These are phyloP conservation scores for Beauveria sp. DNA, from an alignment of 2,329 filamentous ascomycete species.

Conservation along the genomic window DNA sequence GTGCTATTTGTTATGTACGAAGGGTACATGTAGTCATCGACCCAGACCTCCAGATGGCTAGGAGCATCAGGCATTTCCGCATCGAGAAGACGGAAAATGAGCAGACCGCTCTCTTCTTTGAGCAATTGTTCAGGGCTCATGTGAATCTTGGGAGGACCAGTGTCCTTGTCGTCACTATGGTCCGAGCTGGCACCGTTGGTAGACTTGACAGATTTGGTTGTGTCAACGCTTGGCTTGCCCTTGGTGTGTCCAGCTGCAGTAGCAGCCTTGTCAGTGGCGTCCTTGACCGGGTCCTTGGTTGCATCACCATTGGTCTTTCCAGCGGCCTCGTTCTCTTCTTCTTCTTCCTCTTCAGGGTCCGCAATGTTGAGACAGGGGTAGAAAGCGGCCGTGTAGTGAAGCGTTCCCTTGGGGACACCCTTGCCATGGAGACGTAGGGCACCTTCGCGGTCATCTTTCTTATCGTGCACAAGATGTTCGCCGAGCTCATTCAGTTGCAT, in stretches of 20 bases:
- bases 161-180: slow-evolving; percentile 28
- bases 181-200: slow-evolving; percentile 31
- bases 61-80: slow-evolving; percentile 72
- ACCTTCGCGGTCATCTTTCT: slow-evolving; percentile 59
- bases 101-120: slow-evolving; percentile 80
- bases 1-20: slow-evolving; percentile 77
- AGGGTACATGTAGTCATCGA: slow-evolving; percentile 91
- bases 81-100: slow-evolving; percentile 92
- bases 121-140: slow-evolving; percentile 73
- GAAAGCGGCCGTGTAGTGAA: slow-evolving; percentile 81
- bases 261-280: slow-evolving; percentile 32
- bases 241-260: slow-evolving; percentile 29
- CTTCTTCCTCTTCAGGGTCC: slow-evolving; percentile 80
- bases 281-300: slow-evolving; percentile 27
- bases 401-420: slow-evolving; percentile 65
- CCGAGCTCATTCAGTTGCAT: slow-evolving; percentile 70
- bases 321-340: slow-evolving; percentile 31
- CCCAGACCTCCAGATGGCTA: slow-evolving; percentile 76
- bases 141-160: slow-evolving; percentile 63
- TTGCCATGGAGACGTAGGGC: slow-evolving; percentile 68
- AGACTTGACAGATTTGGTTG: slow-evolving; percentile 2
- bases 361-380: slow-evolving; percentile 81
- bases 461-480: slow-evolving; percentile 71
- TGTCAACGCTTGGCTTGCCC: slow-evolving; percentile 30
- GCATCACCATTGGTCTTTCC: slow-evolving; percentile 1